Conservation (phyloP, 441 rosid genomes). For the Biscutella laevigata region DNA sequence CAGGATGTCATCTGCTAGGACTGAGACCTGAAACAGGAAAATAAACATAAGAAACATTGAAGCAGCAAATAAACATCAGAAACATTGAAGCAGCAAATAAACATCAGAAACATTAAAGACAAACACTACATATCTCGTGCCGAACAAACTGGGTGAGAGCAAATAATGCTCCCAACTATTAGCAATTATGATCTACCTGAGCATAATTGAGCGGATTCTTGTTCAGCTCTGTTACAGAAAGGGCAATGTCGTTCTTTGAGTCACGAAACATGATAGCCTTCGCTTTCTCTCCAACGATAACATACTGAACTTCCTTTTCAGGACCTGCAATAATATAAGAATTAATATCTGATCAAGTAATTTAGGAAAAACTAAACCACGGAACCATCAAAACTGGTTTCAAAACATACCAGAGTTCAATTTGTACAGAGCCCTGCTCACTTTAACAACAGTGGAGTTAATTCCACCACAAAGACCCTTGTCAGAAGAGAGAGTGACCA, state of each 20-base stretch:
- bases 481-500: conserved; percentile 83
- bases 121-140: background rate
- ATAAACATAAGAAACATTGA: conserved; percentile 4
- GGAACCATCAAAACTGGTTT: background rate
- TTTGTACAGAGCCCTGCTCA: conserved; percentile 61
- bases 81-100: no score
- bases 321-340: conserved; percentile 44
- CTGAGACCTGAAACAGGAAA: conserved; percentile 62
- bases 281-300: conserved; percentile 83
- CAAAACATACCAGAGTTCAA: conserved; percentile 57
- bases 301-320: conserved; percentile 73
- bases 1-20: conserved; percentile 87
- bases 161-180: background rate
- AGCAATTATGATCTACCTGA: conserved; percentile 42
- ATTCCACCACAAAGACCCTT: conserved; percentile 99
- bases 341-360: background rate
- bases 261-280: conserved; percentile 73
- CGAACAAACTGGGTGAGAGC: background rate
- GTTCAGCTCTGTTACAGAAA: conserved; percentile 63
- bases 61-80: no score
- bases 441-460: conserved; percentile 82
- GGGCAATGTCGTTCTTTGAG: conserved; percentile 63
- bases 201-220: conserved; percentile 86
- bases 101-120: background rate
- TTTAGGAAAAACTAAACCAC: background rate